These are phyloP conservation scores for Elongisporangium anandrum DNA, from an alignment of 352 stramenopile genomes.

Conservation along the genomic window DNA sequence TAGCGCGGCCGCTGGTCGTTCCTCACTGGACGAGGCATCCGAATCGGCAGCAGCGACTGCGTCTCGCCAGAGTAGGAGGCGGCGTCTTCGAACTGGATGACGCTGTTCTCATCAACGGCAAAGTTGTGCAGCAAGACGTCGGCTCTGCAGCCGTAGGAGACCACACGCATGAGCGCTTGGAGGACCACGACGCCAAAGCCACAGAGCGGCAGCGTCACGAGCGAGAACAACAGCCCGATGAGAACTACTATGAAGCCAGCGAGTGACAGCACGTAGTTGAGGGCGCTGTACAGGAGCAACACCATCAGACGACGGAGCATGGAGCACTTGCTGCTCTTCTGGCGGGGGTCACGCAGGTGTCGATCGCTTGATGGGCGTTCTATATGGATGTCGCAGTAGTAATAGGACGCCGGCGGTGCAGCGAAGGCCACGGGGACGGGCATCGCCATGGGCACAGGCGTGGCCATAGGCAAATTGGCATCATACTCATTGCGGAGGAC, in stretches of 20 bases:
- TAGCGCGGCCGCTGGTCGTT: slow-evolving; percentile 23
- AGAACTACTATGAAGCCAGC: slow-evolving; percentile 14
- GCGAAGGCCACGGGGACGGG: neutral
- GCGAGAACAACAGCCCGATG: slow-evolving; percentile 13
- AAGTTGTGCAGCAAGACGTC: slow-evolving; percentile 55
- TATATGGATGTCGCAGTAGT: neutral
- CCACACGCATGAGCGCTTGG: slow-evolving; percentile 25
- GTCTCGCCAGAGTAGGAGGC: slow-evolving; percentile 9
- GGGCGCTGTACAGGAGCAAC: slow-evolving; percentile 23
- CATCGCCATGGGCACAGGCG: neutral
- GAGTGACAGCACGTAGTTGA: slow-evolving; percentile 18
- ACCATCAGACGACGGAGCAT: slow-evolving; percentile 16
- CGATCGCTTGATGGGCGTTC: neutral
- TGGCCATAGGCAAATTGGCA: neutral
- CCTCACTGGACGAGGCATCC: slow-evolving; percentile 13
- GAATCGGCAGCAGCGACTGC: slow-evolving; percentile 33
- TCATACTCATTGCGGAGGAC: neutral
- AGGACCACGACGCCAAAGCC: slow-evolving; percentile 50
- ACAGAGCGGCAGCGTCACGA: slow-evolving; percentile 46
- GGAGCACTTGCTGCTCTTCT: slow-evolving; percentile 4
- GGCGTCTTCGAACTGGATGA: slow-evolving; percentile 13
- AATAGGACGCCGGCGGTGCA: neutral
- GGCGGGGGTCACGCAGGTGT: neutral
- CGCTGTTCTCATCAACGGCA: slow-evolving; percentile 21
- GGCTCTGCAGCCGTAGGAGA: slow-evolving; percentile 31